Conservation (phyloP, 345 rosid genomes). For the Corchorus olitorius region DNA sequence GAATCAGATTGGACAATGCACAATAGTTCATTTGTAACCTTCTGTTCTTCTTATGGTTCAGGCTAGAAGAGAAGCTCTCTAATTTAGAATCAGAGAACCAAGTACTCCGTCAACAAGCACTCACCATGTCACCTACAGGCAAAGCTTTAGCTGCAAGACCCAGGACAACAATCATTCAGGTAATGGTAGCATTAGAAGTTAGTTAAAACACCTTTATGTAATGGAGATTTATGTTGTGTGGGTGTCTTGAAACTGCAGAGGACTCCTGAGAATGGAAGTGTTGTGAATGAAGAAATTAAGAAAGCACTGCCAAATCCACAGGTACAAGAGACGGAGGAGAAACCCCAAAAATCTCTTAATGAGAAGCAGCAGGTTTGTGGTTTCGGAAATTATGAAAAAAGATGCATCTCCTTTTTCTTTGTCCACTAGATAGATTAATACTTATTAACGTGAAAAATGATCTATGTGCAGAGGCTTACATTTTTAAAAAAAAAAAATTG, state of each 20-base stretch:
- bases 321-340: conserved; percentile 80
- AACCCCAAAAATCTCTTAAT: conserved; percentile 83
- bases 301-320: conserved; percentile 30
- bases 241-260: conserved; percentile 57
- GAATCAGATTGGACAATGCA: background rate
- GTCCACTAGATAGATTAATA: background rate
- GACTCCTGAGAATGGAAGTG: conserved; percentile 63
- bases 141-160: conserved; percentile 59
- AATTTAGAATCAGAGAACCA: conserved; percentile 92
- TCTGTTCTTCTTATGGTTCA: conserved; percentile 28
- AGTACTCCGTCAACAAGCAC: conserved; percentile 86
- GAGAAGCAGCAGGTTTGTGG: conserved; percentile 85
- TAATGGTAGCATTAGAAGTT: conserved; percentile 27
- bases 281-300: conserved; percentile 66
- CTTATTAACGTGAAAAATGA: background rate
- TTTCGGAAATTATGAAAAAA: background rate
- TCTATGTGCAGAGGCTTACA: background rate
- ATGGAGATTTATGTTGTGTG: conserved; percentile 20
- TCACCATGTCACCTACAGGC: conserved; percentile 77
- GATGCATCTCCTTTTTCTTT: background rate
- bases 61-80: conserved; percentile 75
- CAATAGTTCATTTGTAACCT: background rate
- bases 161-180: conserved; percentile 73
- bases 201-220: conserved; percentile 7
- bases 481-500: background rate